These are phyloP conservation scores for Phaeotremella fagi DNA, from an alignment of 768 basidiomycete species.

Conservation along the genomic window DNA sequence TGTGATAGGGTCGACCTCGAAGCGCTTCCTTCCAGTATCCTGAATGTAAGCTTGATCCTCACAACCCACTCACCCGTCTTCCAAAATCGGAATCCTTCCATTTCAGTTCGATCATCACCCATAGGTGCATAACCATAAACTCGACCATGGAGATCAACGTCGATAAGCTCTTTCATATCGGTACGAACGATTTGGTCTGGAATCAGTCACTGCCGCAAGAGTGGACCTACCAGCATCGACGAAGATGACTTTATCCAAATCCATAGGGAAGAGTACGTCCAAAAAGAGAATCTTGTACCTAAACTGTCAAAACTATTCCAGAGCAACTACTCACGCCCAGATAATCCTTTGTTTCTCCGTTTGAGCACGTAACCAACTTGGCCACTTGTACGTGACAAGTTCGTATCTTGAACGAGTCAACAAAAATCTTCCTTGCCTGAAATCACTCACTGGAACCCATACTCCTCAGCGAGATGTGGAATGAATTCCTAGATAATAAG, in stretches of 20 bases:
- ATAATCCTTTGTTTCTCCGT: conserved; percentile 98
- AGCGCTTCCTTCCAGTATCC: conserved; percentile 72
- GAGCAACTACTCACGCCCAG: conserved; percentile 60
- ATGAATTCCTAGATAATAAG: conserved; percentile 69
- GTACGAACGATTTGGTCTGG: conserved; percentile 71
- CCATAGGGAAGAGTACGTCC: conserved; percentile 97
- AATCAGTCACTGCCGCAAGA: too few relatives aligned
- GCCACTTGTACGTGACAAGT: conserved; percentile 98
- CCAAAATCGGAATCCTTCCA: conserved; percentile 99
- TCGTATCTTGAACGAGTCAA: conserved; percentile 57
- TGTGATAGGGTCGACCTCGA: conserved; percentile 81
- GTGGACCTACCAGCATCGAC: conserved; percentile 65
- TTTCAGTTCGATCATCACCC: conserved; percentile 89
- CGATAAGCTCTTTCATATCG: conserved; percentile 92
- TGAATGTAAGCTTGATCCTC: neutral
- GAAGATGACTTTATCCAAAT: conserved; percentile 97
- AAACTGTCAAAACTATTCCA: neutral
- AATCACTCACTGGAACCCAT: conserved; percentile 68
- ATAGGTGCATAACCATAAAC: conserved; percentile 97
- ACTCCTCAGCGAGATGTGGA: conserved; percentile 82
- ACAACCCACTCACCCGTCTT: conserved; percentile 61
- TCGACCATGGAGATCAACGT: conserved; percentile 83
- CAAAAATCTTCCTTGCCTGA: neutral
- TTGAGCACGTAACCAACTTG: conserved; percentile 92
- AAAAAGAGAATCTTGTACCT: conserved; percentile 97